Conservation (phyloP, 1,284 basidiomycete species). For the Coniferiporia sulphurascens region DNA sequence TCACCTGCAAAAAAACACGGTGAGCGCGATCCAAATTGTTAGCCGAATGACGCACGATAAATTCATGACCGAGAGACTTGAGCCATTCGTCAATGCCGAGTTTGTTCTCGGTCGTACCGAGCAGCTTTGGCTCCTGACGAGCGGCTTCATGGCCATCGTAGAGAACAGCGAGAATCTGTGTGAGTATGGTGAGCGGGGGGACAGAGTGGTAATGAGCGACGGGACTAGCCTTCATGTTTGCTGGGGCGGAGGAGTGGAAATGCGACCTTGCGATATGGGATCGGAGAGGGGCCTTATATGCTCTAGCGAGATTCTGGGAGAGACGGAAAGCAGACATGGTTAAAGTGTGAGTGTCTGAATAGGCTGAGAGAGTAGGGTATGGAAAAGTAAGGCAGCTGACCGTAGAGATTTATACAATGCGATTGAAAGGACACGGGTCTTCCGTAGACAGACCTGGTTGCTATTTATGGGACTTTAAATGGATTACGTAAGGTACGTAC, state of each 20-base stretch:
- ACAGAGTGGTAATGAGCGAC: neutral
- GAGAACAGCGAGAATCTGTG: constrained; percentile 76
- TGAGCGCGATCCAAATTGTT: constrained; percentile 3
- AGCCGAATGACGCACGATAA: constrained; percentile 42
- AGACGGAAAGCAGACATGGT: constrained; percentile 17
- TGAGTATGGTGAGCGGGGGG: neutral
- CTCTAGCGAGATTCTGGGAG: constrained; percentile 10
- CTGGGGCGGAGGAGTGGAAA: constrained; percentile 16
- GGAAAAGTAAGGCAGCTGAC: constrained; percentile 11
- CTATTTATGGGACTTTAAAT: too few species aligned
- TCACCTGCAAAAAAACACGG: constrained; percentile 48
- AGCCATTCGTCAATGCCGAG: constrained; percentile 74
- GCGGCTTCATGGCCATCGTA: constrained; percentile 75
- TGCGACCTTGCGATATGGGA: constrained; percentile 14
- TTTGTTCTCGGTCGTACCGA: constrained; percentile 90
- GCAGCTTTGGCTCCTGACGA: constrained; percentile 74
- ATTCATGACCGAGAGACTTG: constrained; percentile 74
- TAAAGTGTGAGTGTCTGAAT: too few species aligned
- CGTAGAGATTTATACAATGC: neutral
- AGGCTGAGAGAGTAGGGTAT: neutral
- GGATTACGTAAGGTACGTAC: too few species aligned
- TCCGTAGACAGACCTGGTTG: too few species aligned
- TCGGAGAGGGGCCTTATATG: constrained; percentile 17
- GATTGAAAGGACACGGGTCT: neutral
- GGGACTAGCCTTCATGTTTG: constrained; percentile 25